Evolutionary conservation across 371 early-diverging fungal genomes (phyloP).

Genomic region (Mucor piriformis): DNA sequence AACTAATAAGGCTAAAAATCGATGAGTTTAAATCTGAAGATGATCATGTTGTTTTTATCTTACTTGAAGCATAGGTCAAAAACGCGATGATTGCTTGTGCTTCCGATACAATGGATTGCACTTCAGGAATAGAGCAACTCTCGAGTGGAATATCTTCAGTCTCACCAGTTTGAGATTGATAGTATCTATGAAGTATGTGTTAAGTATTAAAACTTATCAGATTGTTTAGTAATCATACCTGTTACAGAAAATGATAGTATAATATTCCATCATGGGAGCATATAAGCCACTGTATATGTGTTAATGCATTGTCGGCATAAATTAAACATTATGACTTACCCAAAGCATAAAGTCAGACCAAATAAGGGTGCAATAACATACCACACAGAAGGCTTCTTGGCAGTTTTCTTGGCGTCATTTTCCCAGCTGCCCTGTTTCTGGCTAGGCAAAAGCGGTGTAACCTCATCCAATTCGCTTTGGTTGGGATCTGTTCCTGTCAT

Average conservation of each 20-base stretch:
- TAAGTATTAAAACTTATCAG: background rate
- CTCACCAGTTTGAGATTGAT: conserved; percentile 17
- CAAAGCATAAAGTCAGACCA: conserved; percentile 18
- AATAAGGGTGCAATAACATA: conserved; percentile 31
- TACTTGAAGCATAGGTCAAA: conserved; percentile 34
- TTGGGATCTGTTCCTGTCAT: background rate
- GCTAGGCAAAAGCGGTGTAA: conserved; percentile 8
- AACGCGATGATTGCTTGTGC: conserved; percentile 38
- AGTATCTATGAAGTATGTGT: conserved; percentile 24
- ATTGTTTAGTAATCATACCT: conserved; percentile 22
- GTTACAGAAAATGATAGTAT: conserved; percentile 39
- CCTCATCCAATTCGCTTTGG: conserved; percentile 2
- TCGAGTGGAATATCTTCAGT: conserved; percentile 24
- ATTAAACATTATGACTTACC: conserved; percentile 15
- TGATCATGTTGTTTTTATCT: background rate
- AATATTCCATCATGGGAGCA: conserved; percentile 37
- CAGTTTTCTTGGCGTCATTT: background rate
- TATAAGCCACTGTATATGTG: conserved; percentile 22
- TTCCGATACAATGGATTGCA: conserved; percentile 42
- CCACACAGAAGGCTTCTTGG: conserved; percentile 32
- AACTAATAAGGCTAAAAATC: conserved; percentile 33
- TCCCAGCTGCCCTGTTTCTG: background rate
- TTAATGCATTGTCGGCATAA: background rate
- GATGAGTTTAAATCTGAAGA: background rate
- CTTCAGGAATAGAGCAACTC: conserved; percentile 48